Percentiles rank a stretch among this genome's conserved stretches.
These are phyloP conservation scores for Botrytis aclada DNA, from an alignment of 2,329 filamentous ascomycete genomes.

Conservation along the genomic window DNA sequence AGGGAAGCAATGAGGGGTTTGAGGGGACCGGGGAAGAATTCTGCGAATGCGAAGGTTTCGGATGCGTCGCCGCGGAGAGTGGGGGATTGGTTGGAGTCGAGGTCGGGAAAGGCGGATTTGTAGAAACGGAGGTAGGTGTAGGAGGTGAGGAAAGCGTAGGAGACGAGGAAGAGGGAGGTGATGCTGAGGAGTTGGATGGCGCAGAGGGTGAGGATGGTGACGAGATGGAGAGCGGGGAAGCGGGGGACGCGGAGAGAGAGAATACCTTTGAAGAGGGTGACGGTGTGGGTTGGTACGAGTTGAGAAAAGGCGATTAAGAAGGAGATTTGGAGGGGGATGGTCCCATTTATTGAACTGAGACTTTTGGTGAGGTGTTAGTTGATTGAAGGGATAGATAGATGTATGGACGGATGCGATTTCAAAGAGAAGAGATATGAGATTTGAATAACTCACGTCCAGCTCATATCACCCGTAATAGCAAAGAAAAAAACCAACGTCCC, in stretches of 20 bases:
- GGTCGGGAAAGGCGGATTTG: conserved; percentile 70
- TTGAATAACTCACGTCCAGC: conserved; percentile 60
- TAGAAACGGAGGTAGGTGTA: conserved; percentile 98
- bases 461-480: conserved; percentile 62
- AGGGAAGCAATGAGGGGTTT: conserved; percentile 75
- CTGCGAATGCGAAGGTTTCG: conserved; percentile 93
- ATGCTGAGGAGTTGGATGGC: conserved; percentile 59
- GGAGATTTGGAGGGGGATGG: conserved; percentile 82
- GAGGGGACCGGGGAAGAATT: conserved; percentile 85
- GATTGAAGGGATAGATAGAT: conserved; percentile 14
- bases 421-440: conserved; percentile 23
- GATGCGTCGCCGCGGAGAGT: conserved; percentile 84
- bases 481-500: conserved; percentile 71
- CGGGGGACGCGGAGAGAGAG: conserved; percentile 81
- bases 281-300: conserved; percentile 93
- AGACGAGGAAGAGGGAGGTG: conserved; percentile 74
- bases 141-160: conserved; percentile 79
- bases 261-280: conserved; percentile 85
- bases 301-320: conserved; percentile 98
- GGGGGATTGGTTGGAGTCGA: conserved; percentile 58
- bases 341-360: conserved; percentile 79
- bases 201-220: conserved; percentile 67
- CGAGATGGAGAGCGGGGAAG: conserved; percentile 70
- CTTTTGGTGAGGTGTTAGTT: conserved; percentile 45
- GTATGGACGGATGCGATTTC: conserved; percentile 37